phyloP scores from a whole-genome alignment of 2,329 filamentous ascomycete genomes.

The Escovopsis sp. region DNA sequence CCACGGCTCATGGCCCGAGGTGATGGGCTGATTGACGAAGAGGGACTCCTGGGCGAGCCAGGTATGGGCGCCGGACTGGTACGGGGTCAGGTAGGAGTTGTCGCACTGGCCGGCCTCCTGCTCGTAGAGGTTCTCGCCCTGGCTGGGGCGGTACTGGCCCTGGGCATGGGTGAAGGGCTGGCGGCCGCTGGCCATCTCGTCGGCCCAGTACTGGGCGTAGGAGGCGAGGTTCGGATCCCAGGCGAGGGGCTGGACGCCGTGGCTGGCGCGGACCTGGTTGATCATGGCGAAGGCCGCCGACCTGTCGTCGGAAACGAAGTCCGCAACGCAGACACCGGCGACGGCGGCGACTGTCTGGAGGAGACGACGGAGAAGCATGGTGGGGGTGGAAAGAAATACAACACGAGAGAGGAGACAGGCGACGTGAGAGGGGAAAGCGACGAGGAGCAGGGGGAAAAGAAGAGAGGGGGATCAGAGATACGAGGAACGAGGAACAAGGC shows the following conservation, averaged over 20 bases:
- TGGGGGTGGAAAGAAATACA: not conserved
- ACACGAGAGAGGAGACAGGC: not conserved
- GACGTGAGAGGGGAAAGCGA: not conserved
- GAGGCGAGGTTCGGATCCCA: slow-evolving; percentile 17
- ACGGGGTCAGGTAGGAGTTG: slow-evolving; percentile 13
- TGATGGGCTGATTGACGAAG: slow-evolving; percentile 16
- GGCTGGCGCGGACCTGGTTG: slow-evolving; percentile 16
- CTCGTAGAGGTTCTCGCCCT: slow-evolving; percentile 20
- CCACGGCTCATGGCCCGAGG: slow-evolving; percentile 18
- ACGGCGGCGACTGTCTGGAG: not conserved
- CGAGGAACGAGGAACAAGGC: no score
- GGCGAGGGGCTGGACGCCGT: slow-evolving; percentile 13
- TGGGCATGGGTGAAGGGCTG: slow-evolving; percentile 18
- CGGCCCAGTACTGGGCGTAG: slow-evolving; percentile 20
- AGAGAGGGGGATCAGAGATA: not conserved
- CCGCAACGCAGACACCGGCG: not conserved
- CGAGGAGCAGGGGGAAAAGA: not conserved
- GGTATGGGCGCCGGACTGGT: slow-evolving; percentile 14
- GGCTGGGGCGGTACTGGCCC: slow-evolving; percentile 14
- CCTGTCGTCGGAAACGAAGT: slow-evolving; percentile 2
- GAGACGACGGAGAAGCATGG: not conserved
- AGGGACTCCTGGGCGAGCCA: slow-evolving; percentile 18
- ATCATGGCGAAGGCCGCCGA: slow-evolving; percentile 14
- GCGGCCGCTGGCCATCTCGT: slow-evolving; percentile 16
- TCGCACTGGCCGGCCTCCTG: slow-evolving; percentile 16